Percentiles rank a stretch among this genome's conserved stretches.
These are phyloP conservation scores for Scenedesmus sp. DNA, from an alignment of 163 green algal genomes.

Conservation along the genomic window DNA sequence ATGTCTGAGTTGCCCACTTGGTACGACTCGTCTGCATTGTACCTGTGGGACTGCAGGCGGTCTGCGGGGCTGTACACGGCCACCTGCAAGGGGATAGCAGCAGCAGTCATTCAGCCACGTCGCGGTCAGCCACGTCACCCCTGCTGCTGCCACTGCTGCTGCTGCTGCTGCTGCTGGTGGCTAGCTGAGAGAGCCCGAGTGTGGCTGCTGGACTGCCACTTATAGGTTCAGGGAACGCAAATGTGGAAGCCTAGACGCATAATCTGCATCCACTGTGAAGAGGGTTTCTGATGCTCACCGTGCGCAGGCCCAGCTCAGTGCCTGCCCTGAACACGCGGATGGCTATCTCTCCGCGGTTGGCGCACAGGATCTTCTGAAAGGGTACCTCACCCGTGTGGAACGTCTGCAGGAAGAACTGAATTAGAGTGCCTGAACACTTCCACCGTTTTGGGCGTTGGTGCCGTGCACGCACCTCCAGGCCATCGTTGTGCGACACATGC, in stretches of 20 bases:
- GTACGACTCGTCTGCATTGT: conserved; percentile 96
- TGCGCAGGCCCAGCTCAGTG: conserved; percentile 90
- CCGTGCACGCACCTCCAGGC: conserved; percentile 34
- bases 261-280: neutral
- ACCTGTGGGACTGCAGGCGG: conserved; percentile 88
- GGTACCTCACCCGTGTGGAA: conserved; percentile 62
- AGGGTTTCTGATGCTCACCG: conserved; percentile 66
- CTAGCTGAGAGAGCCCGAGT: neutral
- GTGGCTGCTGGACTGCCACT: neutral
- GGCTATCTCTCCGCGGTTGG: conserved; percentile 97
- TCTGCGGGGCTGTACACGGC: conserved; percentile 91
- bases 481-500: conserved; percentile 43
- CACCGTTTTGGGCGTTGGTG: neutral
- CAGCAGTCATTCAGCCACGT: neutral
- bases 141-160: neutral
- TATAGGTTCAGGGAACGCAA: neutral
- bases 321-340: conserved; percentile 92
- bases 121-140: neutral
- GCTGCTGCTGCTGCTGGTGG: neutral
- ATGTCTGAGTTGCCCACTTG: conserved; percentile 77
- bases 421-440: neutral
- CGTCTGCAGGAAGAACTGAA: conserved; percentile 14
- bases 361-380: conserved; percentile 93
- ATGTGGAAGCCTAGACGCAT: neutral
- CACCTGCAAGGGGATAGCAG: conserved; percentile 60